Evolutionary conservation across 257 asterid species (phyloP), one percentile per base, ranked within the genome.

Genomic region (Solanum sejunctum): DNA sequence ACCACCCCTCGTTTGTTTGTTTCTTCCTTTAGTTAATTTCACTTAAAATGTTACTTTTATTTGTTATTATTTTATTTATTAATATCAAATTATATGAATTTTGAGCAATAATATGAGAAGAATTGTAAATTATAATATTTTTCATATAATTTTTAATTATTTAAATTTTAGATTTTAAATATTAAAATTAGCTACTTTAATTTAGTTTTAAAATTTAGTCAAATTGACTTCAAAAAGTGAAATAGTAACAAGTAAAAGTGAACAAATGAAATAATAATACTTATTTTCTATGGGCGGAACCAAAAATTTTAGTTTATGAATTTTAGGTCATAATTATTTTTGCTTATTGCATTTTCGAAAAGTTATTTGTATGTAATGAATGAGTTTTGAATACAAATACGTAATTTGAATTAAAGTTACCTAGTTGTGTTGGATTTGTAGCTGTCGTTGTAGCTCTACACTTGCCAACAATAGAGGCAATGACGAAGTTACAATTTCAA

Each of bases 1-100:
- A 85, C 88, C 80, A 87, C 89, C 79, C 80, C 80, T 86, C 83
- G 61, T 80, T 80, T 10, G 41, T 77, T 17, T 70, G 81, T 32
- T 71, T 64, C 8, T 64, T 49, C n/a, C 64, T 28, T 10, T 28
- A 51, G 16, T 78, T 52, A 26, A 51, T 78, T 78, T 10, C 8
- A 75, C 23, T 75, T 75, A 75, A 1, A 49, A 15, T 4, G 6
- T 36, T 4, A 4, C 6, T 0, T 36, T 36, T 36, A 36, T 0
- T 36, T 36, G 0, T 32, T 3, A 3, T 32, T 32, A 32, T 32
- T 32, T 32, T 0, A 32, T 32, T 32, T 32, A 36, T 36, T 36
- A 0, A 36, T 3, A 1, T 36, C 0, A 36, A 36, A 36, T 4
- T 36, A 36, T 4, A 36, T 36, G 39, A 28, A 28, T 28, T 28